Percentiles rank a stretch among this genome's conserved stretches.
Evolutionary conservation across 1,284 basidiomycete species (phyloP).

Genomic region (Limonomyces culmigenus): DNA sequence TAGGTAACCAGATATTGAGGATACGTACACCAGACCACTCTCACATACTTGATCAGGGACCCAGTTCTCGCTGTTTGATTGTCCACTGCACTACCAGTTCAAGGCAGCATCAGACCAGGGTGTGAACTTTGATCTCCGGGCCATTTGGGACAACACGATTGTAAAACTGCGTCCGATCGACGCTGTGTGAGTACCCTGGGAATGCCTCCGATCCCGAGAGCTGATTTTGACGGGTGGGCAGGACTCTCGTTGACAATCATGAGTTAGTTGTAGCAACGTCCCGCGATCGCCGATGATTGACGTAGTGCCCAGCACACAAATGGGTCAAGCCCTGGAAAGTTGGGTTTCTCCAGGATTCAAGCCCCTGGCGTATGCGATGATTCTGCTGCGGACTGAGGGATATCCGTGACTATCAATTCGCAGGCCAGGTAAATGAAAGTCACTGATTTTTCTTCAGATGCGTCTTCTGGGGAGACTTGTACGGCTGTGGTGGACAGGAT

Average conservation of each 20-base stretch:
- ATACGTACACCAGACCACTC: too few species aligned
- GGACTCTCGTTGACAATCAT: constrained; percentile 32
- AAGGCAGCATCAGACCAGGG: constrained; percentile 29
- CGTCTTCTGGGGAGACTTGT: constrained; percentile 38
- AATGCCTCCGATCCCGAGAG: background rate
- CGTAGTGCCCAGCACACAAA: constrained; percentile 16
- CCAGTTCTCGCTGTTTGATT: constrained; percentile 36
- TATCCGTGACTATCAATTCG: constrained; percentile 23
- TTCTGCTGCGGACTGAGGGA: constrained; percentile 31
- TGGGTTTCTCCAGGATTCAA: constrained; percentile 35
- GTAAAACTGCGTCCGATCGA: constrained; percentile 33
- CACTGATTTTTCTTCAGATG: constrained; percentile 12
- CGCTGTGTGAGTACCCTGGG: constrained; percentile 23
- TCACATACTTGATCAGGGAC: too few species aligned
- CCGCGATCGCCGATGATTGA: constrained; percentile 7
- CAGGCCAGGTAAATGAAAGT: background rate
- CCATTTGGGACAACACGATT: constrained; percentile 37
- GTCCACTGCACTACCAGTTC: constrained; percentile 37
- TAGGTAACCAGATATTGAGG: too few species aligned
- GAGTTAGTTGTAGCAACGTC: constrained; percentile 9
- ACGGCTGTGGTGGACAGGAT: constrained; percentile 27
- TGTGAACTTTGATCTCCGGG: constrained; percentile 27
- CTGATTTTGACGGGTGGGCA: constrained; percentile 4
- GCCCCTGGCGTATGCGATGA: constrained; percentile 37
- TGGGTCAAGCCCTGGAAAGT: constrained; percentile 31